Percentiles rank a stretch among this genome's conserved stretches.
Conservation (phyloP, 306 rosid species). For the Corylus heterophylla region DNA sequence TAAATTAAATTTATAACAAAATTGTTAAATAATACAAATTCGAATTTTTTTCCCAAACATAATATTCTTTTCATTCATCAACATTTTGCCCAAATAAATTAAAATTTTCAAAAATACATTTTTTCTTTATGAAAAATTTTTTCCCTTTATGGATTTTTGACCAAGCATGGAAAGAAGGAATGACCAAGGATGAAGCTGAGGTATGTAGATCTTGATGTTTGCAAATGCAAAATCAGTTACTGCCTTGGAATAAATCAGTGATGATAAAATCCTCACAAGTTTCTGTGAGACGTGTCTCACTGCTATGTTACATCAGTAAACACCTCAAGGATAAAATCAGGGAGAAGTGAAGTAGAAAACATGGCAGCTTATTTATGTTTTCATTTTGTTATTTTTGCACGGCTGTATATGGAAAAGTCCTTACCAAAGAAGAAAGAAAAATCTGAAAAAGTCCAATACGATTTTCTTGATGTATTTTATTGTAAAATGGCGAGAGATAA, state of each 20-base stretch:
- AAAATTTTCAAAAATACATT: too few relatives aligned
- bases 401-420: too few relatives aligned
- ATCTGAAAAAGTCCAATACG: too few relatives aligned
- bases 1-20: too few relatives aligned
- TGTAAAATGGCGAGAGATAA: neutral
- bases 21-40: too few relatives aligned
- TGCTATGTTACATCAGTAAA: neutral
- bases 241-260: neutral
- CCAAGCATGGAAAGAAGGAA: conserved; percentile 97
- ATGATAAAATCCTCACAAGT: neutral
- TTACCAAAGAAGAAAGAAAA: too few relatives aligned
- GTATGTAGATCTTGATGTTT: conserved; percentile 43
- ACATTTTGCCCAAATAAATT: too few relatives aligned
- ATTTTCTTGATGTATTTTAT: too few relatives aligned
- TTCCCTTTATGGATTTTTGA: conserved; percentile 94
- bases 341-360: neutral
- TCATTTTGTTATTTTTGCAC: too few relatives aligned
- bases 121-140: too few relatives aligned
- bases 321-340: neutral
- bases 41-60: too few relatives aligned
- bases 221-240: conserved; percentile 10
- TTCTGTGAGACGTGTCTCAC: neutral
- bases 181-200: conserved; percentile 99
- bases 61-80: too few relatives aligned
- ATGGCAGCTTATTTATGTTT: neutral